Conservation (phyloP, 73 alveolate genomes). For the Tetrahymena thermophila region DNA sequence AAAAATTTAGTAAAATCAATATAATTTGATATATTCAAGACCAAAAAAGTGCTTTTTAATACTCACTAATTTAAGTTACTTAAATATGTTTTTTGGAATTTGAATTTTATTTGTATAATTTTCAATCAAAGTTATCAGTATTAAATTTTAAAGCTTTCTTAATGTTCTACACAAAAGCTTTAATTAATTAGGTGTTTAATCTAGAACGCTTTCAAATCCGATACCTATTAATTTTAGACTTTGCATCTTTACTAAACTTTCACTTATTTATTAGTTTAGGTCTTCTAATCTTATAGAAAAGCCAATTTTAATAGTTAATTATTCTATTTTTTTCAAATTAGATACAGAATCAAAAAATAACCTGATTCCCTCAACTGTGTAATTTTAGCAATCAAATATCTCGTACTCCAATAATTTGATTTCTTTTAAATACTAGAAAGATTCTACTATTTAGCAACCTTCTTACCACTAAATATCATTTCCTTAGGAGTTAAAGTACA, state of each 20-base stretch:
- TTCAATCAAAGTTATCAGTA: neutral
- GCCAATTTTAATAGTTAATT: neutral
- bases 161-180: neutral
- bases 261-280: neutral
- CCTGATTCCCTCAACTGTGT: neutral
- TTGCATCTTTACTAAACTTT: neutral
- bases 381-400: neutral
- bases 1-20: neutral
- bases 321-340: neutral
- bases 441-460: neutral
- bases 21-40: neutral
- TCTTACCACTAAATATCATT: neutral
- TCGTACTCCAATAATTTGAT: neutral
- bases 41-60: neutral
- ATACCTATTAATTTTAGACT: neutral
- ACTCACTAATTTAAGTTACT: neutral
- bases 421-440: neutral
- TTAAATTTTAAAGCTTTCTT: neutral
- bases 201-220: neutral
- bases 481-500: neutral
- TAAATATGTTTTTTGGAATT: neutral
- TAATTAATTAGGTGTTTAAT: neutral
- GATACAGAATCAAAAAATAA: neutral
- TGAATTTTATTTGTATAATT: neutral
- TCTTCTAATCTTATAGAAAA: neutral